Base-by-base conservation (phyloP, 1,139 yeast species). In the Candida sp. region DNA sequence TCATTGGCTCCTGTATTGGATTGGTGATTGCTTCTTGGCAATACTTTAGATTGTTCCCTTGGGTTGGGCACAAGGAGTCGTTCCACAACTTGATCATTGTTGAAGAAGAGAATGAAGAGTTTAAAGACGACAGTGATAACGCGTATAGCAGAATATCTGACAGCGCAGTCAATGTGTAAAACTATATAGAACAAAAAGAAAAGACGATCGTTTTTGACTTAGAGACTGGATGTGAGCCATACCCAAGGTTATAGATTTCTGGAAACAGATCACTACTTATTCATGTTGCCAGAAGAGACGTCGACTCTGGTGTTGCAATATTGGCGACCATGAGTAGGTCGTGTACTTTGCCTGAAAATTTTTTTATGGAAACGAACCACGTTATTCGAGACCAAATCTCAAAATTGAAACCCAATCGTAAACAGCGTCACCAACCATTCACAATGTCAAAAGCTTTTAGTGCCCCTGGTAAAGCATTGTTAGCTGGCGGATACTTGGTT, bases 401-500 rank as follows among this genome's bases (percentile, higher is more conserved):
- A 17, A 2, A 17, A 17, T 17, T n/a, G n/a, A 17, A 17, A 28
- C 31, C 7, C 31, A 28, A 28, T 28, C 31, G 9, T 8, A 2
- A 28, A 6, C 31, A 28, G 8, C 7, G 2, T 8, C 31, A 28
- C 2, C 31, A 28, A 28, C 31, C 31, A 6, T 8, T 8, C 11
- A 38, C 8, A 38, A 56, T 54, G 58, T 37, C 57, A 12, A 60
- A 58, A 47, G 81, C 73, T 17, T 92, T 84, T 63, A 89, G 97
- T 63, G 96, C 98, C 0, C 98, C 99, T 0, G 98, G 98, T 0
- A 94, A 94, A 68, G 98, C 98, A 1, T 75, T 94, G 35, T 63
- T 94, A 17, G 98, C 96, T 0, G 99, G 99, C 8, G 99, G 99
- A 0, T 94, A 94, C 65, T 77, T 94, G 46, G 98, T 94, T 0